These are phyloP conservation scores for Rubus parviflorus DNA, from an alignment of 306 rosid genomes.

Conservation along the genomic window DNA sequence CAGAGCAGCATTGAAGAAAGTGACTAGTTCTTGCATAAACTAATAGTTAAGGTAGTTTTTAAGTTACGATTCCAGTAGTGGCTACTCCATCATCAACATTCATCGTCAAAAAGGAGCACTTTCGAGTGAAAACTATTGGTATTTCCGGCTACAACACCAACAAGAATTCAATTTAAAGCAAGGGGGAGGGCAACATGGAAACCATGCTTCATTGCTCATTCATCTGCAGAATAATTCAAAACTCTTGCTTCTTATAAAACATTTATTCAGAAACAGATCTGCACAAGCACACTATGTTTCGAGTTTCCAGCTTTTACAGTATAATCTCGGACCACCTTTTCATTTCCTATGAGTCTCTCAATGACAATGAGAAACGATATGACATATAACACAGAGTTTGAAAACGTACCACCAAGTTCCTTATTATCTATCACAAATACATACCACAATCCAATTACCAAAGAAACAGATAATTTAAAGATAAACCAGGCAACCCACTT, in stretches of 20 bases:
- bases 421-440: slow-evolving; percentile 82
- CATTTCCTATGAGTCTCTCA: slow-evolving; percentile 54
- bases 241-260: slow-evolving; percentile 40
- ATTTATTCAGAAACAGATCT: slow-evolving; percentile 60
- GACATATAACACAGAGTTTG: slow-evolving; percentile 48
- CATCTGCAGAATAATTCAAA: neutral
- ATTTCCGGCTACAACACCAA: neutral
- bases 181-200: neutral
- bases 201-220: neutral
- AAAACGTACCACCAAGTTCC: slow-evolving; percentile 48
- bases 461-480: slow-evolving; percentile 42
- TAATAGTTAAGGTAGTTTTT: neutral
- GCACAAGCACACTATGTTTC: slow-evolving; percentile 59
- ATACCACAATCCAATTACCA: slow-evolving; percentile 68
- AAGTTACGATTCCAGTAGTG: slow-evolving; percentile 10
- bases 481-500: slow-evolving; percentile 53
- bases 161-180: neutral
- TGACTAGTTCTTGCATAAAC: neutral
- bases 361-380: slow-evolving; percentile 34
- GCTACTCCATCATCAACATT: slow-evolving; percentile 1
- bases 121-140: neutral
- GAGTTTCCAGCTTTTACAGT: slow-evolving; percentile 74
- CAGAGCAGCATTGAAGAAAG: neutral
- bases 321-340: slow-evolving; percentile 66
- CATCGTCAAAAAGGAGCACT: neutral